Evolutionary conservation across 306 rosid genomes (phyloP).

Genomic region (Cucumis cinereus): DNA sequence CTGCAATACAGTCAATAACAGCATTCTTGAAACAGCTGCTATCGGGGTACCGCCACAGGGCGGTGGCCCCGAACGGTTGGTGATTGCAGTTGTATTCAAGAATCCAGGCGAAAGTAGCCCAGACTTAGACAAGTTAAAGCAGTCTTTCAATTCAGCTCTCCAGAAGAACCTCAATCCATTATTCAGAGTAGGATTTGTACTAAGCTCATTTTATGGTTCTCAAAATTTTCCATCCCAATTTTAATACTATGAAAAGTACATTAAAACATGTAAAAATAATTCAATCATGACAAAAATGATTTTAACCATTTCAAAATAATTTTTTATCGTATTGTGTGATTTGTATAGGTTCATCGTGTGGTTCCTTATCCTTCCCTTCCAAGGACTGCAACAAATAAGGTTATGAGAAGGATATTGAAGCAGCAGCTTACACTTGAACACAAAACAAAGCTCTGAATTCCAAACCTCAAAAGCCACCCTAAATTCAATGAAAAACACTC

Average conservation of each 20-base stretch:
- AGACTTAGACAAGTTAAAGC: slow-evolving; percentile 37
- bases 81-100: slow-evolving; percentile 58
- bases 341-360: slow-evolving; percentile 57
- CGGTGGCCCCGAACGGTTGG: slow-evolving; percentile 89
- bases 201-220: neutral
- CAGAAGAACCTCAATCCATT: slow-evolving; percentile 84
- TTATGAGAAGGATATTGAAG: slow-evolving; percentile 84
- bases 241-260: too few relatives aligned
- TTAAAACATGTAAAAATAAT: too few relatives aligned
- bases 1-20: slow-evolving; percentile 55
- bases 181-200: slow-evolving; percentile 50
- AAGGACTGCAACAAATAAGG: slow-evolving; percentile 86
- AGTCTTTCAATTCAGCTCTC: slow-evolving; percentile 67
- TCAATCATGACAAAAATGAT: too few relatives aligned
- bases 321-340: too few relatives aligned
- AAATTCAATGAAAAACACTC: neutral
- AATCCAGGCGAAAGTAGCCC: slow-evolving; percentile 15
- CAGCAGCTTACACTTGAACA: slow-evolving; percentile 37
- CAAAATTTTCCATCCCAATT: too few relatives aligned
- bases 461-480: neutral
- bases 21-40: slow-evolving; percentile 83
- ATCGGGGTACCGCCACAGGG: slow-evolving; percentile 74
- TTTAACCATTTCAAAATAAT: too few relatives aligned
- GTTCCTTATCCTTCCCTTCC: slow-evolving; percentile 58
- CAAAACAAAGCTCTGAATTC: slow-evolving; percentile 41